Base-by-base conservation (phyloP, 2,329 filamentous ascomycete species). In the Aspergillus vadensis region DNA sequence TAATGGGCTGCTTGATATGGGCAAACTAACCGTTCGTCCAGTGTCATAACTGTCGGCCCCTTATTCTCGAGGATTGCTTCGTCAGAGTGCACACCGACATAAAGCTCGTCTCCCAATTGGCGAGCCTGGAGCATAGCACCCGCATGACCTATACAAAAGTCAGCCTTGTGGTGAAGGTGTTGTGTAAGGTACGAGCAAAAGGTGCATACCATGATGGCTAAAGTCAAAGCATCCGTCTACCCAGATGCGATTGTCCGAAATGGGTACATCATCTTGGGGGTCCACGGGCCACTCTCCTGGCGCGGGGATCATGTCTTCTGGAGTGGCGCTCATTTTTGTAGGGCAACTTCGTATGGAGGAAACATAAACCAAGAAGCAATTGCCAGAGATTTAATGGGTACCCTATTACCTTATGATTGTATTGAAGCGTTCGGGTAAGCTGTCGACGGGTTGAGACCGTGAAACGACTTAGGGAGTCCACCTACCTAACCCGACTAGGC, bases 161-260 rank as follows among this genome's bases (percentile, higher is more conserved):
- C 57, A 59, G 58, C 49, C 60, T 47, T 54, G 36, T 41, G 48
- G 36, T 41, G 48, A 57, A 55, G 47, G 25, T 25, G 23, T 38
- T 55, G 56, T 30, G 44, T 32, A 36, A 23, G 23, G 39, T 55
- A 54, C 23, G 39, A 55, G 47, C 25, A 17, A 21, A 23, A 12
- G 32, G 14, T 27, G 54, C 39, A 47, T 48, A 92, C 91, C 95
- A 76, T 98, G 95, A 77, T 99, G 95, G 80, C 93, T 96, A 79
- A 99, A 99, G 81, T 99, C 95, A 81, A 97, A 99, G 83, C 95
- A 99, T 64, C 95, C 95, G 76, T 99, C 95, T 25, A 99, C 91
- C 96, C 96, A 99, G 71, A 99, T 91, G 67, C 94, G 88, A 70
- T 91, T 87, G 59, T 89, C 83, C 25, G 78, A 80, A 50, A 88